Percentiles rank a stretch among this genome's conserved stretches.
Conservation (phyloP, 768 basidiomycete genomes). For the Cubamyces sp. region DNA sequence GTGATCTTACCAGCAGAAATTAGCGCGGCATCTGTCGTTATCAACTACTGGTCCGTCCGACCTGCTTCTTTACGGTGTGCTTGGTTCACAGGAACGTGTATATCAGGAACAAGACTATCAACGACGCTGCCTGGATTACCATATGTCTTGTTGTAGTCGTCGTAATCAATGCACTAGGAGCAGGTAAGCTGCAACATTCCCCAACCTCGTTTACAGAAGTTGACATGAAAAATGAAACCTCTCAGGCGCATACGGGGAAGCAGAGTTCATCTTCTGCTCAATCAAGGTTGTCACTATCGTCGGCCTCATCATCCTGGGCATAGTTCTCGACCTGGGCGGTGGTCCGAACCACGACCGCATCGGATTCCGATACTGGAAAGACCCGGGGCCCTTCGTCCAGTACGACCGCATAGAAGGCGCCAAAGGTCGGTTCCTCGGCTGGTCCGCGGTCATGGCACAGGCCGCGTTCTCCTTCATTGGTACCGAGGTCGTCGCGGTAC, state of each 20-base stretch:
- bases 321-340: conserved; percentile 62
- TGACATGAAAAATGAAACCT: too few relatives aligned
- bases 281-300: conserved; percentile 56
- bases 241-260: conserved; percentile 48
- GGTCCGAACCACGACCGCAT: conserved; percentile 56
- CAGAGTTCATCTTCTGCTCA: conserved; percentile 55
- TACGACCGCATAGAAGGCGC: conserved; percentile 44
- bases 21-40: conserved; percentile 53
- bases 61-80: too few relatives aligned
- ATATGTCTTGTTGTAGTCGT: conserved; percentile 56
- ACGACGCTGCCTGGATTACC: conserved; percentile 54
- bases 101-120: conserved; percentile 33
- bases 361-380: conserved; percentile 51
- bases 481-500: conserved; percentile 53
- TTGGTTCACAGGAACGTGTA: background rate
- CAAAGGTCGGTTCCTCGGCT: conserved; percentile 54
- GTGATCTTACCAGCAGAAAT: conserved; percentile 48
- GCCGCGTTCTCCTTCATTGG: conserved; percentile 66
- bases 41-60: conserved; percentile 48
- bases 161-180: conserved; percentile 48
- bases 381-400: conserved; percentile 63
- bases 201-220: too few relatives aligned
- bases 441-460: conserved; percentile 57
- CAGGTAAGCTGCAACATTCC: conserved; percentile 32
- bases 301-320: conserved; percentile 50